These are phyloP conservation scores for Gonapodya prolifera DNA, from an alignment of 192 early-diverging fungal species.

Conservation along the genomic window DNA sequence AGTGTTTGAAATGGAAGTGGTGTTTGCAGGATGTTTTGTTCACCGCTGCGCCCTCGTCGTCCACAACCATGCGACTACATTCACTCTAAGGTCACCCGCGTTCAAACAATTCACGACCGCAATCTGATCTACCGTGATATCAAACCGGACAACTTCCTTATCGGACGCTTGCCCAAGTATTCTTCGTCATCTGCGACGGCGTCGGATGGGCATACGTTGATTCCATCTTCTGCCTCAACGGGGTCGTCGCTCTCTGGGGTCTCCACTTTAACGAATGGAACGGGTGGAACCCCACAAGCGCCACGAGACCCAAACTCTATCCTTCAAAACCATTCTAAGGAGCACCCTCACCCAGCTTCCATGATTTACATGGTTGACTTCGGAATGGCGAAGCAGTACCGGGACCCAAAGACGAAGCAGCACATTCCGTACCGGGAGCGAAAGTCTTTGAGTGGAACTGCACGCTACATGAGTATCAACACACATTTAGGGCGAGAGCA, in stretches of 20 bases:
- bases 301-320: slow-evolving; percentile 26
- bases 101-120: slow-evolving; percentile 88
- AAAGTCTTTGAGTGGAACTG: slow-evolving; percentile 87
- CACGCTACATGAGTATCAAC: slow-evolving; percentile 97
- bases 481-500: slow-evolving; percentile 97
- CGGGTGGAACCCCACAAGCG: background rate
- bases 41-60: background rate
- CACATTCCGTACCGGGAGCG: slow-evolving; percentile 97
- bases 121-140: slow-evolving; percentile 96
- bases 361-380: slow-evolving; percentile 89
- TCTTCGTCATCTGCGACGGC: background rate
- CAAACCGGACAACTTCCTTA: slow-evolving; percentile 97
- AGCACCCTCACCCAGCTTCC: slow-evolving; percentile 41
- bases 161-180: slow-evolving; percentile 47
- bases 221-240: background rate
- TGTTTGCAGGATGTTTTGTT: background rate
- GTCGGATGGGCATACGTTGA: background rate
- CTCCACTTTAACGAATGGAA: background rate
- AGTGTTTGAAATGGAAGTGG: background rate
- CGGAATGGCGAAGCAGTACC: slow-evolving; percentile 97
- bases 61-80: background rate
- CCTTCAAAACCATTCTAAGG: slow-evolving; percentile 32
- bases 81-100: slow-evolving; percentile 42
- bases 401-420: slow-evolving; percentile 88
- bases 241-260: background rate